Evolutionary conservation across 2,329 filamentous ascomycete genomes (phyloP).

Genomic region (Pyrenochaeta sp.): DNA sequence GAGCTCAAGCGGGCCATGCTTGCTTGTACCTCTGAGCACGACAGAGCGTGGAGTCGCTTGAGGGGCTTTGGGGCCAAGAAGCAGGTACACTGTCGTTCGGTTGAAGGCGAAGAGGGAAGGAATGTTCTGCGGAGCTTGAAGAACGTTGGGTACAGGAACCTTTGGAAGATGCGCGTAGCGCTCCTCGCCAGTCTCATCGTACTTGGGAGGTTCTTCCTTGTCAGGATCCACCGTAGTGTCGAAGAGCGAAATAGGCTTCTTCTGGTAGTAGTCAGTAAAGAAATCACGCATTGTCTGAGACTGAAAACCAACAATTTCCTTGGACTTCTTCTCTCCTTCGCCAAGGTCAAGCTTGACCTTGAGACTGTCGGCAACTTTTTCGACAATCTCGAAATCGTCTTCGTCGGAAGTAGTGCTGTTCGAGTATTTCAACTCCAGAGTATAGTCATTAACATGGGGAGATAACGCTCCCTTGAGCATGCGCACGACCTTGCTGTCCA

Average conservation of each 20-base stretch:
- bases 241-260: slow-evolving; percentile 67
- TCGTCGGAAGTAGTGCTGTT: slow-evolving; percentile 20
- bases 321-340: slow-evolving; percentile 14
- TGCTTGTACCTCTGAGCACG: slow-evolving; percentile 64
- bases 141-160: slow-evolving; percentile 61
- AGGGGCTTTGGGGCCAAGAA: slow-evolving; percentile 63
- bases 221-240: slow-evolving; percentile 58
- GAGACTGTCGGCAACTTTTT: slow-evolving; percentile 62
- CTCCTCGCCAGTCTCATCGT: slow-evolving; percentile 36
- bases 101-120: slow-evolving; percentile 72
- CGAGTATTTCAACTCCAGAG: slow-evolving; percentile 68
- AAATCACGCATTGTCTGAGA: background rate
- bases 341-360: slow-evolving; percentile 47
- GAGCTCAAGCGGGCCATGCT: slow-evolving; percentile 66
- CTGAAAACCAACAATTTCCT: slow-evolving; percentile 12
- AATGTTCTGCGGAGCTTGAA: slow-evolving; percentile 71
- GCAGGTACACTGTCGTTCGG: slow-evolving; percentile 69
- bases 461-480: slow-evolving; percentile 77
- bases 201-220: slow-evolving; percentile 35
- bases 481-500: slow-evolving; percentile 72
- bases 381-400: slow-evolving; percentile 67
- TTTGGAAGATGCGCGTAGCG: slow-evolving; percentile 62
- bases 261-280: slow-evolving; percentile 26
- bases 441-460: slow-evolving; percentile 70
- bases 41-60: slow-evolving; percentile 62